These are phyloP conservation scores for Pseudogymnoascus sp. DNA, from an alignment of 2,329 filamentous ascomycete species.

Conservation along the genomic window DNA sequence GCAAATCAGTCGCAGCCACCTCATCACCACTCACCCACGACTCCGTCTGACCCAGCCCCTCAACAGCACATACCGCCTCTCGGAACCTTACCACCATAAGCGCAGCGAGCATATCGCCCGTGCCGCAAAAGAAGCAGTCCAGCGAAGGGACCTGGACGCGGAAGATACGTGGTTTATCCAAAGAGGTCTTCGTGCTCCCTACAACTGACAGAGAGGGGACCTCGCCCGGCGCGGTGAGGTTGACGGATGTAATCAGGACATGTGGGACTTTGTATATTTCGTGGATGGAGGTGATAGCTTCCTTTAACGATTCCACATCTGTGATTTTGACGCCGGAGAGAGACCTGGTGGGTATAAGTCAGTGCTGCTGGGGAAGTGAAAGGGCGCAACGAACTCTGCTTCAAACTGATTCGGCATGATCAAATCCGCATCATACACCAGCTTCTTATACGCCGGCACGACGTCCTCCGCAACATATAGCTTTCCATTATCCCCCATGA, in stretches of 20 bases:
- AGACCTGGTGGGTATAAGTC: slow-evolving; percentile 43
- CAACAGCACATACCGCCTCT: slow-evolving; percentile 56
- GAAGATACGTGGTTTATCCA: slow-evolving; percentile 70
- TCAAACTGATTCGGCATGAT: slow-evolving; percentile 97
- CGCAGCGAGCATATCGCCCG: slow-evolving; percentile 97
- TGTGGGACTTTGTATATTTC: slow-evolving; percentile 69
- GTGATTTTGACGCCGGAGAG: slow-evolving; percentile 78
- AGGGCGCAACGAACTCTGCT: slow-evolving; percentile 60
- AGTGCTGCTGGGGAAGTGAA: not conserved
- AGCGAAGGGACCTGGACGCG: slow-evolving; percentile 78
- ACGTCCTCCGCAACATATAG: slow-evolving; percentile 89
- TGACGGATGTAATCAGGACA: slow-evolving; percentile 85
- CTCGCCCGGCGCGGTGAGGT: slow-evolving; percentile 48
- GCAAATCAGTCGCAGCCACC: slow-evolving; percentile 61
- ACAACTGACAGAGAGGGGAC: slow-evolving; percentile 58
- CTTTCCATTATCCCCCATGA: slow-evolving; percentile 93
- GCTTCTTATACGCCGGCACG: slow-evolving; percentile 77
- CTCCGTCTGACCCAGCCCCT: slow-evolving; percentile 40
- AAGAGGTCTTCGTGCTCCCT: slow-evolving; percentile 58
- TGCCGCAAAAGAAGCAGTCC: slow-evolving; percentile 91
- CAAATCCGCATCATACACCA: slow-evolving; percentile 75
- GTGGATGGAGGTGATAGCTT: slow-evolving; percentile 72
- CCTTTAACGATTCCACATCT: slow-evolving; percentile 61
- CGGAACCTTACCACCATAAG: slow-evolving; percentile 80
- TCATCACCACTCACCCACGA: slow-evolving; percentile 73